Evolutionary conservation across 164 flowering plant species (phyloP), one percentile per base, ranked within the genome.

Genomic region (Umbilicus rupestris): DNA sequence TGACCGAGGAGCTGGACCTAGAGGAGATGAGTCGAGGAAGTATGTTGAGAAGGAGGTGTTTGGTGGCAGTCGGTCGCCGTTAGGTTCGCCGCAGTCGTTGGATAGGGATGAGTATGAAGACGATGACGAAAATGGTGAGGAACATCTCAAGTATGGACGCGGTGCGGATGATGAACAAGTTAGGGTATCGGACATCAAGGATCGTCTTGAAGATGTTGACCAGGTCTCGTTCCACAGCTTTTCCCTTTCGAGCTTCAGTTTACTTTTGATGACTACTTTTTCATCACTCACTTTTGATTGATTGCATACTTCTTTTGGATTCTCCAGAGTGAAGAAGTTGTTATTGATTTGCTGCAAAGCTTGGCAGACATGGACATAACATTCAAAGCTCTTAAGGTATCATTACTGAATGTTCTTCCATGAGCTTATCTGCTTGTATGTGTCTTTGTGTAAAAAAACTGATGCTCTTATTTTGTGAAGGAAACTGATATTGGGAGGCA

Each of bases 301-400:
- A 44, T 30, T 35, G 37, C 31, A 26, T n/a, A 45, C 39, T 62
- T 63, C 46, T 15, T 69, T 64, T 57, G 47, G 31, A 39, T 67
- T 31, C 7, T 33, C 66, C 8, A 92, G 99, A 49, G 84, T 62
- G 97, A 92, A 57, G 94, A 92, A 64, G 68, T 81, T 62, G 59
- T 90, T 64, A 80, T 87, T 46, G 80, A 86, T 62, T 77, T 84
- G 78, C 87, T 95, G 39, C 89, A 89, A 73, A 83, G 50, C 45
- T 78, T 95, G n/a, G 90, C 89, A 9, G 97, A 88, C 67, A 90
- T 92, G 97, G 97, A 92, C 73, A 82, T 95, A 39, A 87, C 96
- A 42, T 92, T 88, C 73, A 79, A 81, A 71, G 96, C 88, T 67
- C 91, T 95, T 33, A 69, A 95, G 94, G 99, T 92, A 70, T 42